Base-by-base conservation (phyloP, 2,329 filamentous ascomycete genomes). In the Penicillium sp. region DNA sequence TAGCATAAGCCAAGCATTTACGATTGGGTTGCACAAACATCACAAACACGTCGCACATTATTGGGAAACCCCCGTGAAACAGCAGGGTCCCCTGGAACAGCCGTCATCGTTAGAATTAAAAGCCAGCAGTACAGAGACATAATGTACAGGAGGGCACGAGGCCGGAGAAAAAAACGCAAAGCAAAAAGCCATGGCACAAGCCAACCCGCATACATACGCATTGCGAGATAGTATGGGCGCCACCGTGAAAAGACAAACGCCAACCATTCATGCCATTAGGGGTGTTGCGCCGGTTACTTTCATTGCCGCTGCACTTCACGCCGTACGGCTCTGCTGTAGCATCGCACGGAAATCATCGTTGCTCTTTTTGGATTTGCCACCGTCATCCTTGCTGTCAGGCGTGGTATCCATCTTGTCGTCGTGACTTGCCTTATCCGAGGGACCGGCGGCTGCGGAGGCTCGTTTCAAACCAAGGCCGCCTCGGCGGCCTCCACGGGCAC, bases 321-420 rank as follows among this genome's bases (percentile, higher is more conserved):
- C 62, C 58, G 53, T 53, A 44, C 58, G 66, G 60, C 57, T 72
- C 53, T 72, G 73, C 56, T 78, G 68, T 43, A 83, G 72, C 76
- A 83, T 76, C 28, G 74, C 74, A 49, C 79, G 76, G 65, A 84
- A 84, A 62, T 83, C 81, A 45, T 75, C 76, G 62, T 84, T 84
- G 61, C 78, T 82, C 70, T 81, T 84, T 57, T 67, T 67, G 50
- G 63, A 55, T 62, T 63, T 64, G 45, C 61, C 63, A 52, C 63
- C 59, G 38, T 61, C 62, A 39, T 62, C 58, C 46, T 69, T 67
- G 44, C 66, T 58, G 49, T 66, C 54, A 44, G 61, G 61, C 18
- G 60, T 60, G 41, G 60, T 67, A 50, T 61, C 60, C 51, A 63
- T 65, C 39, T 63, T 57, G 33, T 61, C 58, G 16, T 27, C 44